Evolutionary conservation across 768 basidiomycete species (phyloP).

Genomic region (Neoboletus magnificus): DNA sequence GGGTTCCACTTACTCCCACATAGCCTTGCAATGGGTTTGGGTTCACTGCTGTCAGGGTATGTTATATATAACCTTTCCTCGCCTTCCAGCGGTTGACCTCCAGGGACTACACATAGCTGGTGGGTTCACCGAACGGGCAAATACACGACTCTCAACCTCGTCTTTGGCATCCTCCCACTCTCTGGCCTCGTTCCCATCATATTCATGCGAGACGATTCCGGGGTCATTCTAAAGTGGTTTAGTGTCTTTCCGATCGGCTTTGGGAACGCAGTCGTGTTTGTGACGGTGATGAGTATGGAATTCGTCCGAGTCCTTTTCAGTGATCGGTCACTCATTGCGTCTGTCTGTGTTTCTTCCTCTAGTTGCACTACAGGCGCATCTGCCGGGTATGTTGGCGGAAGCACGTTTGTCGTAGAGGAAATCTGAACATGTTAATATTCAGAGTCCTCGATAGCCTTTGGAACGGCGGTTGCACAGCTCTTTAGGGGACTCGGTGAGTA

Average conservation of each 20-base stretch:
- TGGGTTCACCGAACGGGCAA: constrained; percentile 10
- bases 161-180: constrained; percentile 12
- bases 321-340: neutral
- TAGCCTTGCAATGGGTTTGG: constrained; percentile 12
- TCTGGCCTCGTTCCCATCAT: constrained; percentile 10
- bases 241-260: constrained; percentile 17
- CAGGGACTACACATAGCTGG: neutral
- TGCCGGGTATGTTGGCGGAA: neutral
- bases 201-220: constrained; percentile 7
- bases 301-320: neutral
- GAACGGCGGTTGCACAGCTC: constrained; percentile 8
- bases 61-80: neutral
- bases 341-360: neutral
- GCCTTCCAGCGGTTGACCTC: neutral
- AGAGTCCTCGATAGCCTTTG: constrained; percentile 1
- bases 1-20: constrained; percentile 14
- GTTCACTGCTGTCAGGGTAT: constrained; percentile 10
- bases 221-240: constrained; percentile 7
- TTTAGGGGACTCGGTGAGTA: constrained; percentile 12
- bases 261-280: constrained; percentile 15
- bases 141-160: constrained; percentile 4
- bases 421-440: neutral
- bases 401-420: neutral
- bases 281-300: constrained; percentile 8
- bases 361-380: constrained; percentile 16